A percentile compares a stretch with the other conserved stretches of the same genome.
Conservation (phyloP, 1,284 basidiomycete genomes). For the Pseudozyma thailandica region DNA sequence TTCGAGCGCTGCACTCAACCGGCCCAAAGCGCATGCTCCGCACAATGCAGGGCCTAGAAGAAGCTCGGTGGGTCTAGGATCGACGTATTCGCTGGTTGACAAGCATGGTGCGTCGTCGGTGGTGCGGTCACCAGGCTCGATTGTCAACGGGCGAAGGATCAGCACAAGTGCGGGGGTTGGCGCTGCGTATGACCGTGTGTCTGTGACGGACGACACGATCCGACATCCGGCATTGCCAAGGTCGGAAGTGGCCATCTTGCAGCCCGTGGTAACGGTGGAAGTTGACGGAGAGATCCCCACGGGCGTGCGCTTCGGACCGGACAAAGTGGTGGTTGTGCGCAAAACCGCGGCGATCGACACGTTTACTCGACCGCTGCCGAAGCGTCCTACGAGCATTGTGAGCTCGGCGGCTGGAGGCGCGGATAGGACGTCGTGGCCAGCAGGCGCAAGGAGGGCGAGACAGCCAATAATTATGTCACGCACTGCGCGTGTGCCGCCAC, state of each 20-base stretch:
- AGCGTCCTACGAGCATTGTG: constrained; percentile 11
- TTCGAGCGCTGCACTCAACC: constrained; percentile 51
- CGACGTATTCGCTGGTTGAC: constrained; percentile 44
- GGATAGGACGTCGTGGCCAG: constrained; percentile 13
- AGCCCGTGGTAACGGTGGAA: constrained; percentile 77
- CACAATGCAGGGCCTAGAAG: constrained; percentile 7
- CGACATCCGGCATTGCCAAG: constrained; percentile 87
- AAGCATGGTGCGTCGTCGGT: constrained; percentile 15
- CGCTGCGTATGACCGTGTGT: not conserved
- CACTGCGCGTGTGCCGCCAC: constrained; percentile 4
- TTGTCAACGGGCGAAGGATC: constrained; percentile 8
- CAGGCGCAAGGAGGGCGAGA: constrained; percentile 11
- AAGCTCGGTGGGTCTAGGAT: constrained; percentile 35
- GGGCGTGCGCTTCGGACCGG: constrained; percentile 28
- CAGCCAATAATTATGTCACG: not conserved
- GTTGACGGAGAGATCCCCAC: constrained; percentile 37
- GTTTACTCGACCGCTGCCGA: constrained; percentile 34
- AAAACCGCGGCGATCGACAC: constrained; percentile 46
- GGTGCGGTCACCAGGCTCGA: constrained; percentile 20
- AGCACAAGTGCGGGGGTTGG: constrained; percentile 12
- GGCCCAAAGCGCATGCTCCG: constrained; percentile 48
- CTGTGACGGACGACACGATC: constrained; percentile 69
- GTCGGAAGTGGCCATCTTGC: constrained; percentile 87
- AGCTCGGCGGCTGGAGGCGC: constrained; percentile 2
- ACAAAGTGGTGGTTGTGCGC: constrained; percentile 34